These are phyloP conservation scores for Phalaenopsis aphrodite DNA, from an alignment of 106 monocot genomes.

Conservation along the genomic window DNA sequence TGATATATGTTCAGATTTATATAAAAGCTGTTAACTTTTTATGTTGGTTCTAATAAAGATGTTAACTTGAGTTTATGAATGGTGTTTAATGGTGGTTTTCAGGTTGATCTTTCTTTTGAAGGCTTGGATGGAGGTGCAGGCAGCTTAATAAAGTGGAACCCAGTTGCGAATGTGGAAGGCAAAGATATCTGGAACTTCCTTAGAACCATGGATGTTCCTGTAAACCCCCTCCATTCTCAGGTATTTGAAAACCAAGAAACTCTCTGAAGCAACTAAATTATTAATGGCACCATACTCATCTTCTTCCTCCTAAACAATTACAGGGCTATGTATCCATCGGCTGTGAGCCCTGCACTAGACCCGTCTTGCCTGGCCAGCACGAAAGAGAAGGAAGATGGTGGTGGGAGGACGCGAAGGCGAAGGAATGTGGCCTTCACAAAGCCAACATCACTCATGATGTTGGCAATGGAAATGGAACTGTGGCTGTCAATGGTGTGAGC, in stretches of 20 bases:
- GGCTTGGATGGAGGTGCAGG: slow-evolving; percentile 77
- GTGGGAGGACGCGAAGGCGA: slow-evolving; percentile 98
- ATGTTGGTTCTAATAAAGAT: too few relatives aligned
- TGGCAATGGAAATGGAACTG: slow-evolving; percentile 21
- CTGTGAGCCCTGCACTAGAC: slow-evolving; percentile 94
- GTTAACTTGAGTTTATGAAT: not conserved
- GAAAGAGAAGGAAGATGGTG: slow-evolving; percentile 99
- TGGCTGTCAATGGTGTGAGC: slow-evolving; percentile 2
- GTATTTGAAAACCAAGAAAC: slow-evolving; percentile 8
- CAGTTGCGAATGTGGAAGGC: slow-evolving; percentile 74
- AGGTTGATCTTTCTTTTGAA: slow-evolving; percentile 90
- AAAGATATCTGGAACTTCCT: slow-evolving; percentile 85
- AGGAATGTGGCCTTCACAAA: slow-evolving; percentile 96
- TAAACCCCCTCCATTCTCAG: slow-evolving; percentile 72
- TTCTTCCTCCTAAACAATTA: too few relatives aligned
- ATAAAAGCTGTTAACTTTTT: too few relatives aligned
- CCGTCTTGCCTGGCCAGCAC: slow-evolving; percentile 87
- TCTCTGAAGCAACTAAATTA: not conserved
- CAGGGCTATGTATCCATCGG: slow-evolving; percentile 93
- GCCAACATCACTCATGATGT: slow-evolving; percentile 55
- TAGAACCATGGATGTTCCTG: slow-evolving; percentile 81
- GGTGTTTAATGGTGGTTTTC: not conserved
- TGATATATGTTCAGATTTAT: too few relatives aligned
- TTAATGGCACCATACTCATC: not conserved
- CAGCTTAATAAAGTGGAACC: slow-evolving; percentile 95